phyloP scores from a whole-genome alignment of 257 asterid species.

The Gentiana dahurica region DNA sequence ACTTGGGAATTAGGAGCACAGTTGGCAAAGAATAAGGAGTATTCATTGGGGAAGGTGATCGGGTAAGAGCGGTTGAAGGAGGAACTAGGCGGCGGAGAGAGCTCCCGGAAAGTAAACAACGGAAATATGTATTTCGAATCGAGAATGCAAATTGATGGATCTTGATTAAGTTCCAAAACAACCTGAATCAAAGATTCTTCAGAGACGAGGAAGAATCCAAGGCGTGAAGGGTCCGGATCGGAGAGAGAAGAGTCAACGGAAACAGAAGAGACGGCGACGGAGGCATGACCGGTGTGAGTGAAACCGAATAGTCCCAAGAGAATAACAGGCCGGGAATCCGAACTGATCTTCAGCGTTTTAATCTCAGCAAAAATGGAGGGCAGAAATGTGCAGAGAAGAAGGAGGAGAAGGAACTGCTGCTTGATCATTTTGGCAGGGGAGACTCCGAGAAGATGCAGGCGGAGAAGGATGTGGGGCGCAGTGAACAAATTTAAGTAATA shows the following conservation, averaged over 20 bases:
- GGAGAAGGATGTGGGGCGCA: slow-evolving; percentile 15
- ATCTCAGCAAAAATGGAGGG: slow-evolving; percentile 57
- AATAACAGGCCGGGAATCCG: slow-evolving; percentile 77
- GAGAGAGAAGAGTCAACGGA: slow-evolving; percentile 47
- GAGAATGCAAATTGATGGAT: slow-evolving; percentile 69
- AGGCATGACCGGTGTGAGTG: slow-evolving; percentile 78
- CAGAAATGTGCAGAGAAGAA: slow-evolving; percentile 25
- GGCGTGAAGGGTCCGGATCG: slow-evolving; percentile 46
- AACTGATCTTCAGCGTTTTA: slow-evolving; percentile 52
- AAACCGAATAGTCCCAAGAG: slow-evolving; percentile 90
- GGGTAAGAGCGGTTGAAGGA: slow-evolving; percentile 54
- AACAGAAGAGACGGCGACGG: slow-evolving; percentile 59
- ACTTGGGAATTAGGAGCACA: slow-evolving; percentile 86
- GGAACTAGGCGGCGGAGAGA: slow-evolving; percentile 83
- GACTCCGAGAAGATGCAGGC: background rate
- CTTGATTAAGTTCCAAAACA: slow-evolving; percentile 66
- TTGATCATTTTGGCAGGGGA: slow-evolving; percentile 38
- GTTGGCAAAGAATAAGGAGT: slow-evolving; percentile 83
- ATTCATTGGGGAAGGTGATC: slow-evolving; percentile 68
- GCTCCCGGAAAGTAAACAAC: slow-evolving; percentile 72
- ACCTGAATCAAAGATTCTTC: slow-evolving; percentile 82
- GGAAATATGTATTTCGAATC: slow-evolving; percentile 48
- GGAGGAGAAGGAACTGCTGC: slow-evolving; percentile 22
- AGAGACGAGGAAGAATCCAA: slow-evolving; percentile 78
- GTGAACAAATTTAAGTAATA: no score